Evolutionary conservation across 1,139 yeast species (phyloP).

Genomic region (Zygotorulaspora mrakii): DNA sequence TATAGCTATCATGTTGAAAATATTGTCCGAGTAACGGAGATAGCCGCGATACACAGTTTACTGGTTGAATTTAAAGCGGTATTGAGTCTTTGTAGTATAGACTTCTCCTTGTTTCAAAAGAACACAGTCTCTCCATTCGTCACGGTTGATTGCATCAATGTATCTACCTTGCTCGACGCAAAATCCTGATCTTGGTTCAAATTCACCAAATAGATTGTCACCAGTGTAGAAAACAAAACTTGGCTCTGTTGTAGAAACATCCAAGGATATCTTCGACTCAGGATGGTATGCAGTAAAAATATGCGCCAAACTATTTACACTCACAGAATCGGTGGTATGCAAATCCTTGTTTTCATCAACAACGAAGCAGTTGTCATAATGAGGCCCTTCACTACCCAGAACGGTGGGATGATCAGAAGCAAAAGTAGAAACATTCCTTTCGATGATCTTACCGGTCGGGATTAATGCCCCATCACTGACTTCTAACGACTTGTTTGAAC

Average conservation of each 20-base stretch:
- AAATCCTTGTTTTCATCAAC: constrained; percentile 44
- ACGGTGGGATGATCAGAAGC: constrained; percentile 16
- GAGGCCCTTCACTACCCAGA: constrained; percentile 30
- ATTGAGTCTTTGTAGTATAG: constrained; percentile 52
- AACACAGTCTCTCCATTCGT: constrained; percentile 51
- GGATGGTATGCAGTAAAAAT: constrained; percentile 51
- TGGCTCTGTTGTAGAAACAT: constrained; percentile 59
- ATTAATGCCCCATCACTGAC: constrained; percentile 36
- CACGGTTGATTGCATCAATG: constrained; percentile 51
- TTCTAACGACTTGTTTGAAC: constrained; percentile 28
- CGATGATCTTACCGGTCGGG: constrained; percentile 51
- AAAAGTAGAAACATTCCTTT: constrained; percentile 32
- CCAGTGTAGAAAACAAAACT: constrained; percentile 68
- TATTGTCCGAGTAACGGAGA: no score
- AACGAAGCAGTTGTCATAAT: constrained; percentile 53
- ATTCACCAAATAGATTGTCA: constrained; percentile 41
- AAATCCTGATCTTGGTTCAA: constrained; percentile 51
- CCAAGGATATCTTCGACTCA: constrained; percentile 43
- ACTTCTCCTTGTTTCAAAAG: constrained; percentile 49
- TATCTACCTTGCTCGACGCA: constrained; percentile 63
- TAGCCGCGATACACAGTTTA: no score
- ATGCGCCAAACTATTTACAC: constrained; percentile 32
- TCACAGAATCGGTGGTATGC: constrained; percentile 33
- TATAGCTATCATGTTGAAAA: no score
- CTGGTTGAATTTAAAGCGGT: constrained; percentile 29